These are phyloP conservation scores for Aaosphaeria pasadenensis DNA, from an alignment of 2,329 filamentous ascomycete species.

Conservation along the genomic window DNA sequence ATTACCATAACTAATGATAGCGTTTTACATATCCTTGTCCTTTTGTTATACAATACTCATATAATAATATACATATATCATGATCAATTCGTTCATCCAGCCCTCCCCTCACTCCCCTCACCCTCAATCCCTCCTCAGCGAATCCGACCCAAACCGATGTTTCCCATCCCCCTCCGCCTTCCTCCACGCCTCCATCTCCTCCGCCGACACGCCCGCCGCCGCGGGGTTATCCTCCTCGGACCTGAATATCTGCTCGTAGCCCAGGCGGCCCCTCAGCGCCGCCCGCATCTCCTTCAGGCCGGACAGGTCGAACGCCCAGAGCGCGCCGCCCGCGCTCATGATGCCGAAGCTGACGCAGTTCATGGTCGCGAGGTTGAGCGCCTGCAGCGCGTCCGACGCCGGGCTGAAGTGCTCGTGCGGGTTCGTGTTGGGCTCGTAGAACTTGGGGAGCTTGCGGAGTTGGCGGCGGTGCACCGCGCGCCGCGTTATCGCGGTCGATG, in stretches of 20 bases:
- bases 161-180: too few relatives aligned
- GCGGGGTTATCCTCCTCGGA: slow-evolving; percentile 14
- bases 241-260: slow-evolving; percentile 54
- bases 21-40: too few relatives aligned
- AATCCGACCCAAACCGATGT: too few relatives aligned
- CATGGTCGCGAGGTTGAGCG: slow-evolving; percentile 80
- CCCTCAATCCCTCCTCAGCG: too few relatives aligned
- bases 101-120: too few relatives aligned
- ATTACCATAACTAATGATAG: too few relatives aligned
- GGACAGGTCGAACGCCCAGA: slow-evolving; percentile 74
- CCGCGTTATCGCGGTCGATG: slow-evolving; percentile 64
- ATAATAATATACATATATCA: too few relatives aligned
- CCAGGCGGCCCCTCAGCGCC: slow-evolving; percentile 57
- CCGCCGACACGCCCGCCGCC: neutral
- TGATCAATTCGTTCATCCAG: too few relatives aligned
- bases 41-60: too few relatives aligned
- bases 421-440: slow-evolving; percentile 62
- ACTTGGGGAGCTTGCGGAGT: slow-evolving; percentile 62
- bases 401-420: slow-evolving; percentile 55
- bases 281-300: slow-evolving; percentile 53
- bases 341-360: slow-evolving; percentile 77
- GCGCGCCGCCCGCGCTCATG: slow-evolving; percentile 68
- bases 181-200: too few relatives aligned
- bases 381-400: slow-evolving; percentile 73
- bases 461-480: slow-evolving; percentile 65